These are phyloP conservation scores for Dendrostoma leiphaemia DNA, from an alignment of 2,329 filamentous ascomycete species.

Conservation along the genomic window DNA sequence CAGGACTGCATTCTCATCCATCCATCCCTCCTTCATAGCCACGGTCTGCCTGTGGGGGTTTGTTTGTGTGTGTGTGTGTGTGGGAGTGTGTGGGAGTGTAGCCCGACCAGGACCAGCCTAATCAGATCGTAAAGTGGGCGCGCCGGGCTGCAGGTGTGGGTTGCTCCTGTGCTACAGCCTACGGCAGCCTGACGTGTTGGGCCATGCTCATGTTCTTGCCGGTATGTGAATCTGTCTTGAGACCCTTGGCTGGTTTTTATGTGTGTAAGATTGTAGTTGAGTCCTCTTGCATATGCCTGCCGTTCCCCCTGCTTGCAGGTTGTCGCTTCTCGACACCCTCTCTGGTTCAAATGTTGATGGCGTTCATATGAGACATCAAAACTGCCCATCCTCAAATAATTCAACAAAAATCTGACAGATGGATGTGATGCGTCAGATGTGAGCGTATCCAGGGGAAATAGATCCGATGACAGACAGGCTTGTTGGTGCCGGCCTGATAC, in stretches of 20 bases:
- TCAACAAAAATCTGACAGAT: too few relatives aligned
- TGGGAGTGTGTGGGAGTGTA: too few relatives aligned
- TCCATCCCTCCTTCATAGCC: too few relatives aligned
- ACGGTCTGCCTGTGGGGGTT: background rate
- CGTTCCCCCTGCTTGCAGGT: background rate
- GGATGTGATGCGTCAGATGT: conserved; percentile 6
- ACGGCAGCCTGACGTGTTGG: background rate
- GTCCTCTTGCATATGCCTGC: background rate
- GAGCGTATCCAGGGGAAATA: background rate
- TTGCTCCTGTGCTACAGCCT: conserved; percentile 6
- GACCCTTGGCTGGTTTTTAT: too few relatives aligned
- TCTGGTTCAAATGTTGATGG: background rate
- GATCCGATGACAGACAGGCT: background rate
- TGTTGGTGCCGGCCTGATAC: background rate
- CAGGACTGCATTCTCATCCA: background rate
- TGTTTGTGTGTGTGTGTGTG: conserved; percentile 1
- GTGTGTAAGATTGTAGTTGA: too few relatives aligned
- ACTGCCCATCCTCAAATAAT: too few relatives aligned
- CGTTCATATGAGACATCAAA: conserved; percentile 3
- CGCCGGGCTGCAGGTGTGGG: conserved; percentile 8
- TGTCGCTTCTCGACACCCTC: background rate
- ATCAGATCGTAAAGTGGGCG: conserved; percentile 8
- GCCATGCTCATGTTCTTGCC: too few relatives aligned
- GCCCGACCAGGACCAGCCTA: too few relatives aligned
- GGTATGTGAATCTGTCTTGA: too few relatives aligned